Base-by-base conservation (phyloP, 176 grass and related monocot genomes). In the Alopecurus myosuroides region DNA sequence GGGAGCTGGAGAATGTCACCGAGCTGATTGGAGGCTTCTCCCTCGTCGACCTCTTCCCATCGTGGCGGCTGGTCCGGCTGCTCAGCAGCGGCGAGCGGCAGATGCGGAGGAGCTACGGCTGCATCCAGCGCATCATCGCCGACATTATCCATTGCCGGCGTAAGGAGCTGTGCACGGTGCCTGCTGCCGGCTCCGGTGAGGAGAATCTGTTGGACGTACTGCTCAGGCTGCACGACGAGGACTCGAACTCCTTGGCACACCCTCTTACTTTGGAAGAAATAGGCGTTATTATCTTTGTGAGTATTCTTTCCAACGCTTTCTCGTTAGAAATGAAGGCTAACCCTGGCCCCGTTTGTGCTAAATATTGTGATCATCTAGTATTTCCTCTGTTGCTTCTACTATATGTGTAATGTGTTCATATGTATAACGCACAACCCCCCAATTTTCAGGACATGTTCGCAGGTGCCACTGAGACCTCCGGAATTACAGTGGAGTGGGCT, bases 11-110 rank as follows among this genome's bases (percentile, higher is more conserved):
- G 40, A 15, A 37, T 9, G 56, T 76, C 35, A 60, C 35, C 30
- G 3, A 25, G 9, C 56, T 76, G 4, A 4, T 63, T 7, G 72
- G 52, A 9, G 82, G 82, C 3, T 76, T 76, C 55, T 25, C 15
- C 70, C 28, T 41, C 4, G 53, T 62, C 1, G 70, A 84, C 70
- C 11, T 84, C 26, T 84, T 84, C 82, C 82, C 82, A 9, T 75
- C 82, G 19, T 84, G 56, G 55, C 33, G 82, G 70, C 56, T 84
- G 30, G 82, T 49, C 30, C 70, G 67, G 70, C 48, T 20, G 70
- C 56, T 84, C 0, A 49, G 55, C 70, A 1, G 6, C 23, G 41
- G 37, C 56, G 55, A 58, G 41, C 82, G 41, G 3, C 19, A 46
- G 9, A 31, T 46, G 2, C 13, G 20, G 20, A 84, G 29, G 56